A percentile compares a stretch with the other conserved stretches of the same genome.
Conservation (phyloP, 176 grass and related monocot genomes). For the Ensete glaucum region DNA sequence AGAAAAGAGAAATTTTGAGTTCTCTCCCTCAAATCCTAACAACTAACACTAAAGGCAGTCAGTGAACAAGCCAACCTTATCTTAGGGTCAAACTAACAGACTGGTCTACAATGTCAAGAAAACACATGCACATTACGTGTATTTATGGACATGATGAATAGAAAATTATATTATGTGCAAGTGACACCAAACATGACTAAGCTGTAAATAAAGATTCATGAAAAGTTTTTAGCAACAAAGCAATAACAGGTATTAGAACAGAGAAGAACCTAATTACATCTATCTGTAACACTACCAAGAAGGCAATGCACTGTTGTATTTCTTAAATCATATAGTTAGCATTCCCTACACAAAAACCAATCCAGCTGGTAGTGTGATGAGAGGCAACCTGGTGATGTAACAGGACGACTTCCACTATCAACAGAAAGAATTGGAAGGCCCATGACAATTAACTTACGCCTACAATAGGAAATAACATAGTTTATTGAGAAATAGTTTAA, state of each 20-base stretch:
- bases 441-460: background rate
- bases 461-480: background rate
- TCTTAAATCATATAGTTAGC: background rate
- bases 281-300: too few species aligned
- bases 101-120: background rate
- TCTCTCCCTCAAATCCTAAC: too few species aligned
- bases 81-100: background rate
- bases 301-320: background rate
- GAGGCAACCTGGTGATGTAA: slow-evolving; percentile 3
- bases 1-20: too few species aligned
- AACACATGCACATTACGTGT: background rate
- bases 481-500: background rate
- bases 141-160: background rate
- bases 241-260: background rate
- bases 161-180: too few species aligned
- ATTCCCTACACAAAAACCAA: background rate
- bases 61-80: too few species aligned
- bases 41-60: too few species aligned
- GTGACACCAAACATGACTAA: too few species aligned
- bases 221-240: background rate
- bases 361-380: background rate
- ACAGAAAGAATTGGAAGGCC: slow-evolving; percentile 13
- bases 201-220: background rate
- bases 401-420: slow-evolving; percentile 13
- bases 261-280: too few species aligned